phyloP scores from a whole-genome alignment of 345 rosid genomes.

The Abelmoschus esculentus region DNA sequence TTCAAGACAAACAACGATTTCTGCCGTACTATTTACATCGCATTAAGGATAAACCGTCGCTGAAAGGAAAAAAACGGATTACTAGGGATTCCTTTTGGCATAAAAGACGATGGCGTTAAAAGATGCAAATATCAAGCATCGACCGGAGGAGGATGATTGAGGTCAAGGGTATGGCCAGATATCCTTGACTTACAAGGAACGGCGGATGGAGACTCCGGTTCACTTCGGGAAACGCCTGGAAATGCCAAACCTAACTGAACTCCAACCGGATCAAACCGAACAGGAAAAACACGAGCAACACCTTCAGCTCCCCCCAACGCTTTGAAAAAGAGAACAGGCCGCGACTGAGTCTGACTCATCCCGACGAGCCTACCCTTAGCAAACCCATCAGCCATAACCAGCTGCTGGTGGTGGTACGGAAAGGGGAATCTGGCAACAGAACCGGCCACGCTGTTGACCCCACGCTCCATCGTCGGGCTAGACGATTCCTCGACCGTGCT shows the following conservation, averaged over 20 bases:
- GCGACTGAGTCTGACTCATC: constrained; percentile 6
- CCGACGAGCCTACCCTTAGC: neutral
- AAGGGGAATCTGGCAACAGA: constrained; percentile 39
- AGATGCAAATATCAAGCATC: constrained; percentile 32
- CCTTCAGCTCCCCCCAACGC: constrained; percentile 31
- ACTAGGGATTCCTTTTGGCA: neutral
- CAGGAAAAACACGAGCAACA: constrained; percentile 35
- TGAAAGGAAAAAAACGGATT: neutral
- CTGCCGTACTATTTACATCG: constrained; percentile 10
- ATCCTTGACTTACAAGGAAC: constrained; percentile 29
- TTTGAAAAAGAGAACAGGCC: constrained; percentile 30
- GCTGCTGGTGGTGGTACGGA: constrained; percentile 30
- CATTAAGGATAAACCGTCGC: neutral
- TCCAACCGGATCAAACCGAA: constrained; percentile 36
- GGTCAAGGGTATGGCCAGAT: constrained; percentile 39
- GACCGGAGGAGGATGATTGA: constrained; percentile 59
- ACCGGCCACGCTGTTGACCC: neutral
- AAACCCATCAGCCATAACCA: constrained; percentile 13
- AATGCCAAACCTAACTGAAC: constrained; percentile 19
- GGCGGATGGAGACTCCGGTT: constrained; percentile 35
- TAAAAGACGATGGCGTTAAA: neutral
- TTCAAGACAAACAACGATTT: neutral
- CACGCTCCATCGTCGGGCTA: constrained; percentile 23
- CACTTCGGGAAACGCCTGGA: constrained; percentile 25
- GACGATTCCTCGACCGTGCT: constrained; percentile 37